phyloP scores from a whole-genome alignment of 1,284 basidiomycete genomes.

The Ceratobasidium sp. region DNA sequence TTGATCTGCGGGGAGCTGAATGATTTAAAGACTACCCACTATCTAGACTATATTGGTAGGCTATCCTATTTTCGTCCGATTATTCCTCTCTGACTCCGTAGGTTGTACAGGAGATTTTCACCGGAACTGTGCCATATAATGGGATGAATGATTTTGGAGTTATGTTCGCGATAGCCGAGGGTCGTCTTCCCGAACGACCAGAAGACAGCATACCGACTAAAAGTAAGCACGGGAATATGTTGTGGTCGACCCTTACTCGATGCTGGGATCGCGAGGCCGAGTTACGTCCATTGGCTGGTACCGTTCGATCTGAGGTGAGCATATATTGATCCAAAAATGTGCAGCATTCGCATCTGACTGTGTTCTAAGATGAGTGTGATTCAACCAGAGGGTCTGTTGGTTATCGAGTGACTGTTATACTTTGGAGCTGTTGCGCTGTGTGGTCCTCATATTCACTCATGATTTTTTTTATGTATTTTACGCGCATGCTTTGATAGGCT shows the following conservation, averaged over 20 bases:
- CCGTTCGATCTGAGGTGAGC: not conserved
- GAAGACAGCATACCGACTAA: not conserved
- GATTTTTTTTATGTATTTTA: too few relatives aligned
- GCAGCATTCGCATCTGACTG: not conserved
- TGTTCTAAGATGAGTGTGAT: not conserved
- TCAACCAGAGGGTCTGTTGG: too few relatives aligned
- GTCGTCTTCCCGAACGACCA: conserved; percentile 2
- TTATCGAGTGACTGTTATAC: not conserved
- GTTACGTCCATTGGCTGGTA: not conserved
- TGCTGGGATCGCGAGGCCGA: not conserved
- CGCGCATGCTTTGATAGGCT: too few relatives aligned
- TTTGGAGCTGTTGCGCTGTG: too few relatives aligned
- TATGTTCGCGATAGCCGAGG: not conserved
- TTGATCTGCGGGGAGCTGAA: too few relatives aligned
- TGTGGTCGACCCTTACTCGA: conserved; percentile 10
- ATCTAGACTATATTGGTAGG: conserved; percentile 5
- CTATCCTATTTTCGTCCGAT: too few relatives aligned
- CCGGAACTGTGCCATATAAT: conserved; percentile 15
- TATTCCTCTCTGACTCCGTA: too few relatives aligned
- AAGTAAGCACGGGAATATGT: conserved; percentile 5
- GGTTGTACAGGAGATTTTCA: conserved; percentile 13
- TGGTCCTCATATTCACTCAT: too few relatives aligned
- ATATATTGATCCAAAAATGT: not conserved
- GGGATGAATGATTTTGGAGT: not conserved
- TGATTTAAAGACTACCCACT: not conserved